Base-by-base conservation (phyloP, 192 early-diverging fungal species). In the Diversispora eburnea region DNA sequence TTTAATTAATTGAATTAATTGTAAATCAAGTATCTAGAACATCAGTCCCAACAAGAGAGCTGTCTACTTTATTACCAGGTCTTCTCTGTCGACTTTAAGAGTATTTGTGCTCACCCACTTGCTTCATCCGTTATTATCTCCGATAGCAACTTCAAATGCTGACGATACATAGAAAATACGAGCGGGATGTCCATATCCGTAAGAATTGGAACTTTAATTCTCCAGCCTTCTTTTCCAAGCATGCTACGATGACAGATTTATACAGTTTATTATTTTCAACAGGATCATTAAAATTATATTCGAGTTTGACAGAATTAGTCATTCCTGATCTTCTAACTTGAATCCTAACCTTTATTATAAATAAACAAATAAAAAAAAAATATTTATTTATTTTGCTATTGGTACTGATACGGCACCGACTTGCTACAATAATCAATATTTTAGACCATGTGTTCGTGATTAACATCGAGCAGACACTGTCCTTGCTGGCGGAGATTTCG, bases 101-200 rank as follows among this genome's bases (percentile, higher is more conserved):
- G 46, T 68, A 52, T 68, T 13, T 68, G 52, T 68, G 43, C 49
- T 13, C 51, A 68, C 3, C 51, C 67, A 68, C 51, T 68, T 68
- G 17, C 48, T 55, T 48, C 67, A 68, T 41, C 67, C 10, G 8
- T 68, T 68, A 68, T 68, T 45, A 19, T 68, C 49, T 45, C 67
- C 51, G 4, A 55, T 33, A 17, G 67, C 8, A 55, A 68, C 19
- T 68, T 55, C 67, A 68, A 68, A 68, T 68, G 49, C 17, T 51
- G 49, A 15, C 13, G 20, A 52, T 67, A 48, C 49, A 67, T 67
- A 15, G 52, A 42, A 20, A 49, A 52, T 19, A n/a, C 19, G 5
- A 68, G 66, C 66, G 25, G 48, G 66, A 8, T 49, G 0, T 55
- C 66, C 66, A 51, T 63, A 63, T 63, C 61, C 61, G 33, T 4